Percentiles rank a stretch among this genome's conserved stretches.
Conservation (phyloP, 345 rosid species). For the Linum trigynum region DNA sequence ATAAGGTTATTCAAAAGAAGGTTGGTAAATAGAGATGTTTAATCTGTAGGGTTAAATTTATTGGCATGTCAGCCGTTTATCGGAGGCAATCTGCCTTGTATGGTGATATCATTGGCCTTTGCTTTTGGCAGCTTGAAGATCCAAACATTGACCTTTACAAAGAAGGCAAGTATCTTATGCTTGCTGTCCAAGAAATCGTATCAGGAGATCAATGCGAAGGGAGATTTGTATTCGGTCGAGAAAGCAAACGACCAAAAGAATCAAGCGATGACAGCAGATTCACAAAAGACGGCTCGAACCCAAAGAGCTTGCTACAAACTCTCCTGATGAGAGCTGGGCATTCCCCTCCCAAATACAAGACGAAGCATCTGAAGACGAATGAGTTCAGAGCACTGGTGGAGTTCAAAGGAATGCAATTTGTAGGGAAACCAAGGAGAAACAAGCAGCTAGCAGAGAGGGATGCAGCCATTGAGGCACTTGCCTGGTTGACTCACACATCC, state of each 20-base stretch:
- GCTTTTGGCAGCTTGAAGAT: slow-evolving; percentile 59
- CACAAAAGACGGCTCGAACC: slow-evolving; percentile 79
- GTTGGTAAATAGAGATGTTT: slow-evolving; percentile 19
- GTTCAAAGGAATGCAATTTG: slow-evolving; percentile 96
- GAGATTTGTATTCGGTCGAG: slow-evolving; percentile 88
- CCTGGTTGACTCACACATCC: slow-evolving; percentile 89
- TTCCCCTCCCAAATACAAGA: slow-evolving; percentile 93
- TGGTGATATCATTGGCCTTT: slow-evolving; percentile 7
- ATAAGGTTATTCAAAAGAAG: slow-evolving; percentile 65
- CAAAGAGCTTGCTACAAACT: slow-evolving; percentile 88
- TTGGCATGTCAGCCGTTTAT: background rate
- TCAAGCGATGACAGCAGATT: slow-evolving; percentile 42
- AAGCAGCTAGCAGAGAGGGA: slow-evolving; percentile 94
- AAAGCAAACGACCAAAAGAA: slow-evolving; percentile 48
- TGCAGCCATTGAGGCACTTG: slow-evolving; percentile 91
- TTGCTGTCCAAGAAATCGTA: slow-evolving; percentile 83
- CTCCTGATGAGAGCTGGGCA: slow-evolving; percentile 93
- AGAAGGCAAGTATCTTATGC: slow-evolving; percentile 87
- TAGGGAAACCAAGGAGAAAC: slow-evolving; percentile 84
- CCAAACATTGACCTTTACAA: slow-evolving; percentile 62
- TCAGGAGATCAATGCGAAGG: slow-evolving; percentile 96
- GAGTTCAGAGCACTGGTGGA: slow-evolving; percentile 91
- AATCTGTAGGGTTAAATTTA: background rate
- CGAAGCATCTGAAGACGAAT: slow-evolving; percentile 84
- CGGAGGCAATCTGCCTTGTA: background rate